A percentile compares a stretch with the other conserved stretches of the same genome.
Evolutionary conservation across 2,329 filamentous ascomycete species (phyloP).

Genomic region (Elsinoe fawcettii): DNA sequence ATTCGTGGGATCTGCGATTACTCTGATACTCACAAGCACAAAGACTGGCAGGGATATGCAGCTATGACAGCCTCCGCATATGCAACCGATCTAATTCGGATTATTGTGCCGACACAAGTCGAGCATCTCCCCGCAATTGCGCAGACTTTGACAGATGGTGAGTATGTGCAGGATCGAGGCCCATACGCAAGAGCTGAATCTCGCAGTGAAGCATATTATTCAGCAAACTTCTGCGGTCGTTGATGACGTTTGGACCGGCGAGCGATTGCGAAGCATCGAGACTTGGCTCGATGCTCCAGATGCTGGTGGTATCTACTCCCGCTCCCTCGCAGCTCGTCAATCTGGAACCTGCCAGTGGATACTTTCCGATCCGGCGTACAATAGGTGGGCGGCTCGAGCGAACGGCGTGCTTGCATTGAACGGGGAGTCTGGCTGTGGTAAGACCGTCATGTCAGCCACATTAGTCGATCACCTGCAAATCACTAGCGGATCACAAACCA

Average conservation of each 20-base stretch:
- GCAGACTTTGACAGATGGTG: too few relatives aligned
- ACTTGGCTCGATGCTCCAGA: too few relatives aligned
- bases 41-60: slow-evolving; percentile 27
- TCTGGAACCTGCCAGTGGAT: background rate
- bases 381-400: background rate
- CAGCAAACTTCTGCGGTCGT: too few relatives aligned
- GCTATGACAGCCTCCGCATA: slow-evolving; percentile 24
- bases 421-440: background rate
- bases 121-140: too few relatives aligned
- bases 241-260: too few relatives aligned
- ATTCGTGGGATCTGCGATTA: slow-evolving; percentile 22
- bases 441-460: background rate
- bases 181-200: too few relatives aligned
- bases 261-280: too few relatives aligned
- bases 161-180: too few relatives aligned
- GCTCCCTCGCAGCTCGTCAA: too few relatives aligned
- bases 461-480: background rate
- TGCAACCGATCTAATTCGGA: slow-evolving; percentile 20
- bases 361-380: background rate
- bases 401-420: background rate
- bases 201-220: too few relatives aligned
- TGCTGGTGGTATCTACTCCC: too few relatives aligned
- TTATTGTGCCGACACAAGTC: too few relatives aligned
- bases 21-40: slow-evolving; percentile 25
- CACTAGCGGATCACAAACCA: background rate